These are phyloP conservation scores for Talaromyces albobiverticillius DNA, from an alignment of 2,329 filamentous ascomycete genomes.

Conservation along the genomic window DNA sequence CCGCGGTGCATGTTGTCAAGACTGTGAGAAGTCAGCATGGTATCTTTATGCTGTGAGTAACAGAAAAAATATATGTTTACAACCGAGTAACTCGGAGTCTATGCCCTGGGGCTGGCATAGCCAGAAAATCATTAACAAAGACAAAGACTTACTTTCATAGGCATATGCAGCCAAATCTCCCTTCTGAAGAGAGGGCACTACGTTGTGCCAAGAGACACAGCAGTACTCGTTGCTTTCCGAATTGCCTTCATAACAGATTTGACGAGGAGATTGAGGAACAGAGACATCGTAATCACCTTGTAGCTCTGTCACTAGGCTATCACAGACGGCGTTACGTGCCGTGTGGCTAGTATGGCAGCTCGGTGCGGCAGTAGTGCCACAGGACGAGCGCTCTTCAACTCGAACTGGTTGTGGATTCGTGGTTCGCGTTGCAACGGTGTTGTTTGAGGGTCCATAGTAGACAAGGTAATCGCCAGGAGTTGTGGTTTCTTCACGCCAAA, in stretches of 20 bases:
- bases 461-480: too few species aligned
- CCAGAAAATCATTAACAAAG: too few species aligned
- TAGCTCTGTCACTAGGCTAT: not conserved
- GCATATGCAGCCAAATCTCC: not conserved
- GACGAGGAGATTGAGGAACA: not conserved
- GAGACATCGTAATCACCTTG: not conserved
- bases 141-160: not conserved
- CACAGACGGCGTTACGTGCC: not conserved
- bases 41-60: not conserved
- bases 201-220: conserved; percentile 2
- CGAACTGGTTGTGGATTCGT: not conserved
- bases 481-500: too few species aligned
- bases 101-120: too few species aligned
- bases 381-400: not conserved
- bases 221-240: not conserved
- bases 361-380: not conserved
- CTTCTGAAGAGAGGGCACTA: not conserved
- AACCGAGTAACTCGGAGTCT: too few species aligned
- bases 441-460: too few species aligned
- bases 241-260: conserved; percentile 4
- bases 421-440: too few species aligned
- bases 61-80: too few species aligned
- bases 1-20: not conserved
- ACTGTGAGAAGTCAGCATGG: not conserved
- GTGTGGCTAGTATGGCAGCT: not conserved